Conservation (phyloP, 2,329 filamentous ascomycete species). For the Coccinonectria pachysandricola region DNA sequence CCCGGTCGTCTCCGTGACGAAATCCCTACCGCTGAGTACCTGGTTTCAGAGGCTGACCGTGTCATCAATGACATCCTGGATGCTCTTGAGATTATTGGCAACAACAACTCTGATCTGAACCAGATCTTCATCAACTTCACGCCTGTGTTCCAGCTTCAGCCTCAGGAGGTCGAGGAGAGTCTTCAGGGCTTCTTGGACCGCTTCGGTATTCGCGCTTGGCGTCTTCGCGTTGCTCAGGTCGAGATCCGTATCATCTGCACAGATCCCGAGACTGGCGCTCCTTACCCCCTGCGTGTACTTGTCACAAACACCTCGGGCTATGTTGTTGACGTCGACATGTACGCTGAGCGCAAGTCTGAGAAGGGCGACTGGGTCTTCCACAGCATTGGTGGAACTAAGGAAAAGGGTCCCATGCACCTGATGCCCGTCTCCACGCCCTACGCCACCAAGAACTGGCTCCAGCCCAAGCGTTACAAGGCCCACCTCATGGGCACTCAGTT, state of each 20-base stretch:
- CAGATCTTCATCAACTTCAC: constrained; percentile 99
- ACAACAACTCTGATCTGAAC: constrained; percentile 98
- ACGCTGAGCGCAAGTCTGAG: constrained; percentile 94
- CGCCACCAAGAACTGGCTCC: constrained; percentile 95
- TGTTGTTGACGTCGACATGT: constrained; percentile 94
- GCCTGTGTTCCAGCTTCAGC: constrained; percentile 85
- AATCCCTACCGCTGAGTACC: constrained; percentile 96
- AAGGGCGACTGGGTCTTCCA: constrained; percentile 99
- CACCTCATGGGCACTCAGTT: constrained; percentile 99
- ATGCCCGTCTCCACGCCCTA: constrained; percentile 86
- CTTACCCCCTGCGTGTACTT: constrained; percentile 87
- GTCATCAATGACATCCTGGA: constrained; percentile 97
- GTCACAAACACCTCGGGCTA: constrained; percentile 98
- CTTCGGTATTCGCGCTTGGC: constrained; percentile 90
- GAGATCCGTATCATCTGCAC: constrained; percentile 99
- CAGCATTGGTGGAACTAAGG: constrained; percentile 88
- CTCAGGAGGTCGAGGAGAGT: constrained; percentile 82
- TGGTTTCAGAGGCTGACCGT: constrained; percentile 93
- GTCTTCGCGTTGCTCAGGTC: constrained; percentile 89
- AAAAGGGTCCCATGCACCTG: constrained; percentile 91
- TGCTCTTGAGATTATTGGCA: constrained; percentile 94
- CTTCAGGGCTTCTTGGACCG: constrained; percentile 92
- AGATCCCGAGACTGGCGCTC: constrained; percentile 69
- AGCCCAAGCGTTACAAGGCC: constrained; percentile 98
- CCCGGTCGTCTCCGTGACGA: constrained; percentile 91